phyloP scores from a whole-genome alignment of 1,284 basidiomycete species.

The Fomitopsis palustris region DNA sequence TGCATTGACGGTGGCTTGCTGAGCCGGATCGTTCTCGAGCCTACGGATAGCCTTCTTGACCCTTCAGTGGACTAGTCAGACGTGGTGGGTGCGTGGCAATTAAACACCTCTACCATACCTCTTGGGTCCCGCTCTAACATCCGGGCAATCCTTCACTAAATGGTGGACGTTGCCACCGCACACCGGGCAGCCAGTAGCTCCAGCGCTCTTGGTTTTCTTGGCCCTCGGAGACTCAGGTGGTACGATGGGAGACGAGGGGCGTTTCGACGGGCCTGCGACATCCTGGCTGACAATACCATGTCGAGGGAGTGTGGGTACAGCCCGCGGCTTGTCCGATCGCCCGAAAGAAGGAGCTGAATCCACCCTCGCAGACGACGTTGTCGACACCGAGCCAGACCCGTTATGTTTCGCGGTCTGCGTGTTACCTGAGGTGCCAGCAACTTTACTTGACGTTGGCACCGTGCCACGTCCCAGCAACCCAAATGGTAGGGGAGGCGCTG shows the following conservation, averaged over 20 bases:
- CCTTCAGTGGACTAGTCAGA: conserved; percentile 29
- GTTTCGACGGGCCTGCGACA: conserved; percentile 31
- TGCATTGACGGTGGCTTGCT: conserved; percentile 33
- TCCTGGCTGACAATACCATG: conserved; percentile 2
- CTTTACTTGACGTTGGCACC: background rate
- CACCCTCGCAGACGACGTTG: background rate
- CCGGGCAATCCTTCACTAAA: conserved; percentile 48
- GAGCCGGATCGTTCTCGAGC: conserved; percentile 40
- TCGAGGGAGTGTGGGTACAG: background rate
- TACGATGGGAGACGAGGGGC: conserved; percentile 29
- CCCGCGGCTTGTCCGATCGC: background rate
- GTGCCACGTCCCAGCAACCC: background rate
- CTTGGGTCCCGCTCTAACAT: conserved; percentile 42
- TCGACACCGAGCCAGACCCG: background rate
- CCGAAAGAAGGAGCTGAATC: background rate
- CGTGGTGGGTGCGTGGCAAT: background rate
- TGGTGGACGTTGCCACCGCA: conserved; percentile 44
- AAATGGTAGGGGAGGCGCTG: conserved; percentile 5
- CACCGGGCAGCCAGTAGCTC: conserved; percentile 35
- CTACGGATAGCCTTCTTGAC: conserved; percentile 44
- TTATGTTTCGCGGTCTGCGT: background rate
- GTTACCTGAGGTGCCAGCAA: background rate
- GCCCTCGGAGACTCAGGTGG: conserved; percentile 20
- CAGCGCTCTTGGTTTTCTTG: conserved; percentile 39
- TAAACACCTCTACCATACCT: conserved; percentile 37